Evolutionary conservation across 164 flowering plant species (phyloP).

Genomic region (Annona cherimola): DNA sequence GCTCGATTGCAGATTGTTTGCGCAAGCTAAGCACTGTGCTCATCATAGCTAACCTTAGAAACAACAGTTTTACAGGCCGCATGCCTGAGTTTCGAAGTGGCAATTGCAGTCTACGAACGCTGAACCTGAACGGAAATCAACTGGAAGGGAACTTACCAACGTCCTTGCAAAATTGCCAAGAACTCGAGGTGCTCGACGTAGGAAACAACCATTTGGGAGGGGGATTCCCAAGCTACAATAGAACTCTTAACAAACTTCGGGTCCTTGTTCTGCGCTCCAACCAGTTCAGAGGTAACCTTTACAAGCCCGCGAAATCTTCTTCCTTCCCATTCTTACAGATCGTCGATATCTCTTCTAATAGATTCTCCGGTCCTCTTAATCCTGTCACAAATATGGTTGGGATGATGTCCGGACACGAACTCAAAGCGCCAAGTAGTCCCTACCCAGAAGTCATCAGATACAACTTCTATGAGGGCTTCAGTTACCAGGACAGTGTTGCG

Average conservation of each 20-base stretch:
- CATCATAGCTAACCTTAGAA: conserved; percentile 36
- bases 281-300: conserved; percentile 35
- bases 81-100: conserved; percentile 27
- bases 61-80: conserved; percentile 36
- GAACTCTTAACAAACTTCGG: conserved; percentile 25
- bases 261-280: conserved; percentile 55
- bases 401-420: background rate
- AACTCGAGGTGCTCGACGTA: conserved; percentile 49
- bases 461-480: background rate
- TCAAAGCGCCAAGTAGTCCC: background rate
- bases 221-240: conserved; percentile 44
- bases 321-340: conserved; percentile 40
- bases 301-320: background rate
- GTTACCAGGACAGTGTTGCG: conserved; percentile 7
- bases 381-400: conserved; percentile 29
- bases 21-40: background rate
- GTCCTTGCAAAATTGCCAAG: conserved; percentile 43
- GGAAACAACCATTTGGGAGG: conserved; percentile 52
- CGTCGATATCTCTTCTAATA: conserved; percentile 44
- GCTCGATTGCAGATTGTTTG: conserved; percentile 41
- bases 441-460: background rate
- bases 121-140: conserved; percentile 41
- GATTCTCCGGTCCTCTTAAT: conserved; percentile 32
- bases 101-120: conserved; percentile 30
- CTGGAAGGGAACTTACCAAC: conserved; percentile 42